Conservation (phyloP, 2,329 filamentous ascomycete species). For the Apiospora phragmitis region DNA sequence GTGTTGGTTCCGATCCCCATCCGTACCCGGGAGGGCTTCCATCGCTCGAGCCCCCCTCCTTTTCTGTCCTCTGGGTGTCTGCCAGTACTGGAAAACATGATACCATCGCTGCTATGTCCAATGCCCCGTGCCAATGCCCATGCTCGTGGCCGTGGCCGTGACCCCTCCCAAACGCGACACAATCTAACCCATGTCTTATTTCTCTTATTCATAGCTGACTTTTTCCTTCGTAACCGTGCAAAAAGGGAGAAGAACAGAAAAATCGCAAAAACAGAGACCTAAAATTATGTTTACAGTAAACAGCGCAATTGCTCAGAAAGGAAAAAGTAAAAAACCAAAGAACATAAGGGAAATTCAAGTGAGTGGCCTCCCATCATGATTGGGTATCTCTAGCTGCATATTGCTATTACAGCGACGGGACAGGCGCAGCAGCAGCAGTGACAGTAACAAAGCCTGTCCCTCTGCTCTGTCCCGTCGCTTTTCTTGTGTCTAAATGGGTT, state of each 20-base stretch:
- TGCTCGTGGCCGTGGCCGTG: background rate
- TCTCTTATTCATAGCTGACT: background rate
- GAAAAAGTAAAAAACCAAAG: background rate
- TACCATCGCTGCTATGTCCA: background rate
- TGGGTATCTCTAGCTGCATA: conserved; percentile 8
- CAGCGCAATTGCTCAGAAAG: background rate
- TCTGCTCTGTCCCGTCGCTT: background rate
- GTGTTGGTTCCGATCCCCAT: background rate
- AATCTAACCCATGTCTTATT: background rate
- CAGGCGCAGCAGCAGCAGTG: background rate
- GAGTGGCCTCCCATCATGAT: conserved; percentile 7
- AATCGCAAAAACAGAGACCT: background rate
- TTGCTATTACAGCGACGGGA: background rate
- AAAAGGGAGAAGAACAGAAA: background rate
- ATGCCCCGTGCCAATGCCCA: background rate
- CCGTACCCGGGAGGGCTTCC: background rate
- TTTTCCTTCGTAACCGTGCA: background rate
- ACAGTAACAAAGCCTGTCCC: background rate
- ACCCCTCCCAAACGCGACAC: background rate
- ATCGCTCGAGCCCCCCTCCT: background rate
- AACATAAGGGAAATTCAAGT: background rate
- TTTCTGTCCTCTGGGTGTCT: background rate
- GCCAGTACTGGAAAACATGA: background rate
- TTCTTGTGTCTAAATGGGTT: background rate
- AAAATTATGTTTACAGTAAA: background rate